Evolutionary conservation across 2,329 filamentous ascomycete species (phyloP).

Genomic region (Metarhizium album): DNA sequence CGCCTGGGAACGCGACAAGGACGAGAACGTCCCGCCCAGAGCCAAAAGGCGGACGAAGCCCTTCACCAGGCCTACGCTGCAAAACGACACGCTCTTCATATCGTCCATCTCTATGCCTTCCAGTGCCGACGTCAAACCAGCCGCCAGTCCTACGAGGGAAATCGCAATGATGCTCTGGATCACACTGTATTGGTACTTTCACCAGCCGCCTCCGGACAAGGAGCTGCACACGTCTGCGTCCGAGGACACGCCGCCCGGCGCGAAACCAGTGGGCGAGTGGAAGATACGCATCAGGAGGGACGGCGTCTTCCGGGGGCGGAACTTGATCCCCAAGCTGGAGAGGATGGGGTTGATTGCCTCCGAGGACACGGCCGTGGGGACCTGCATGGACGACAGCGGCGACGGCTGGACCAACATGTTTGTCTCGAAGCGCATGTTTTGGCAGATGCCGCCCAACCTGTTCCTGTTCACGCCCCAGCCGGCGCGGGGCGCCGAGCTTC

Average conservation of each 20-base stretch:
- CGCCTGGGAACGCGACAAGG: too few species aligned
- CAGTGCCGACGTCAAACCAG: constrained; percentile 66
- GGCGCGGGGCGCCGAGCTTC: constrained; percentile 24
- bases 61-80: constrained; percentile 64
- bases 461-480: constrained; percentile 81
- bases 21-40: constrained; percentile 19
- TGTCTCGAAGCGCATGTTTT: constrained; percentile 70
- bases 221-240: constrained; percentile 53
- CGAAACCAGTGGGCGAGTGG: constrained; percentile 78
- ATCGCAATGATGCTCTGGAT: constrained; percentile 97
- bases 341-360: constrained; percentile 79
- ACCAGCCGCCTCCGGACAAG: constrained; percentile 63
- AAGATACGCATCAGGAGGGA: constrained; percentile 72
- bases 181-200: constrained; percentile 95
- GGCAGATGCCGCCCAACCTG: constrained; percentile 79
- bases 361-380: constrained; percentile 65
- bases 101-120: constrained; percentile 83
- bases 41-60: constrained; percentile 13
- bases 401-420: constrained; percentile 74
- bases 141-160: constrained; percentile 72
- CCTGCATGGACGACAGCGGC: constrained; percentile 47
- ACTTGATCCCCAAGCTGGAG: constrained; percentile 82
- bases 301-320: constrained; percentile 75
- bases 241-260: constrained; percentile 53
- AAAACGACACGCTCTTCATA: constrained; percentile 76